Evolutionary conservation across 2,329 filamentous ascomycete species (phyloP), one percentile per base, ranked within the genome.

Genomic region (Sclerotinia trifoliorum): DNA sequence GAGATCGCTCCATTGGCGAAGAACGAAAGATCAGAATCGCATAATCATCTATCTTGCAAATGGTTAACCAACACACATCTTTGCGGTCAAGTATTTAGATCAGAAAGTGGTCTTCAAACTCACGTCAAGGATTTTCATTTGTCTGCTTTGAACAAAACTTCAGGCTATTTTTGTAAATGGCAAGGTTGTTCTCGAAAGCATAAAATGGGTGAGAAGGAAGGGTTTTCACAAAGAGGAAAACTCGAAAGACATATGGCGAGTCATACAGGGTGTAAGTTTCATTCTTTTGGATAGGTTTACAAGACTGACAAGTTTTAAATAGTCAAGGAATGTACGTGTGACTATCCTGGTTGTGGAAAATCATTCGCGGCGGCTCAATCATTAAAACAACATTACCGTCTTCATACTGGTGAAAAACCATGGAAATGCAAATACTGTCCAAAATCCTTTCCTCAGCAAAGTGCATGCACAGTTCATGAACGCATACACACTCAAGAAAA

Each of bases 391-490:
- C 89, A 92, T 73, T 82, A 86, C 75, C 84, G 88, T 24, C 89
- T 85, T 2, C 89, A 92, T 74, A 88, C 87, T 0, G 86, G 87
- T 51, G 84, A 86, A 70, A 88, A 86, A 70, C 88, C 88, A 35
- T 88, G 86, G 78, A 79, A 82, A 52, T 91, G 89, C 64, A 71
- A 70, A 56, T 73, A 75, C 48, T 89, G 87, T 71, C 78, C 77
- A 29, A 87, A 87, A 74, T 80, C 81, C 0, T 91, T 91, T 74
- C 87, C 88, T 65, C 88, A 90, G 70, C 88, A 90, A 71, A 89
- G 86, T 71, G 88, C 88, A 29, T 79, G 89, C 29, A 90, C 87
- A n/a, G 89, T 89, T 81, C 89, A 91, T 73, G 83, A 84, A 73
- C 83, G 88, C 51, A 87, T 84, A 19, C 89, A 91, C 73, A 89